A percentile compares a stretch with the other conserved stretches of the same genome.
phyloP scores from a whole-genome alignment of 2,329 filamentous ascomycete species.

The Pseudogymnoascus sp. region DNA sequence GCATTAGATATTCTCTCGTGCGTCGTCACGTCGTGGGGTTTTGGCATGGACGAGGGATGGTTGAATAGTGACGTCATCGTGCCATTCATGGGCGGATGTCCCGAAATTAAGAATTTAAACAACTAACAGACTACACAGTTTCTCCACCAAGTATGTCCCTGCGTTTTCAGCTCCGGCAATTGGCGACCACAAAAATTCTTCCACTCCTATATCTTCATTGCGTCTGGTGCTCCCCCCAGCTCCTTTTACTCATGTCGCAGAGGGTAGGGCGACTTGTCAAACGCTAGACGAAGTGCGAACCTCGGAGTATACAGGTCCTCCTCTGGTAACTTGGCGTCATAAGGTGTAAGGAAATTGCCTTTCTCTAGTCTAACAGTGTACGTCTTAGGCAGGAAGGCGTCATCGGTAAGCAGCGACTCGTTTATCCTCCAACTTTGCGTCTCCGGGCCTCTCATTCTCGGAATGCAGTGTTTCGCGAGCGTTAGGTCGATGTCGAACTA shows the following conservation, averaged over 20 bases:
- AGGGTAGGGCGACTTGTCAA: constrained; percentile 27
- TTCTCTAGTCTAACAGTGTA: constrained; percentile 23
- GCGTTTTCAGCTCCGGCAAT: too few relatives aligned
- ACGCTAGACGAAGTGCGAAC: constrained; percentile 11
- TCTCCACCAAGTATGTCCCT: too few relatives aligned
- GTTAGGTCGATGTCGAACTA: not conserved
- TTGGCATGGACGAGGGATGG: too few relatives aligned
- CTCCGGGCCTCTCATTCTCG: constrained; percentile 5
- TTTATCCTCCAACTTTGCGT: constrained; percentile 11
- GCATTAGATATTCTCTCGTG: too few relatives aligned
- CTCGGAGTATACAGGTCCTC: constrained; percentile 1
- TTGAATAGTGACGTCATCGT: too few relatives aligned
- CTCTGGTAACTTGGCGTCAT: not conserved
- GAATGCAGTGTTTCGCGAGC: not conserved
- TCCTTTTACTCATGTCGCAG: constrained; percentile 22
- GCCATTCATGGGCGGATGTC: too few relatives aligned
- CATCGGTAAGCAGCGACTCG: constrained; percentile 19
- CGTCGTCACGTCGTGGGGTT: too few relatives aligned
- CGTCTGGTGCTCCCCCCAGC: constrained; percentile 19
- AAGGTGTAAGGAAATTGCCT: constrained; percentile 16
- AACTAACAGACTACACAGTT: too few relatives aligned
- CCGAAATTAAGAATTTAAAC: too few relatives aligned
- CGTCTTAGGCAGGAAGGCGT: constrained; percentile 21
- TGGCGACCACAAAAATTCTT: too few relatives aligned
- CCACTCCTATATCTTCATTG: not conserved